Conservation (phyloP, 108 stramenopile species). For the Discostella pseudostelligera region DNA sequence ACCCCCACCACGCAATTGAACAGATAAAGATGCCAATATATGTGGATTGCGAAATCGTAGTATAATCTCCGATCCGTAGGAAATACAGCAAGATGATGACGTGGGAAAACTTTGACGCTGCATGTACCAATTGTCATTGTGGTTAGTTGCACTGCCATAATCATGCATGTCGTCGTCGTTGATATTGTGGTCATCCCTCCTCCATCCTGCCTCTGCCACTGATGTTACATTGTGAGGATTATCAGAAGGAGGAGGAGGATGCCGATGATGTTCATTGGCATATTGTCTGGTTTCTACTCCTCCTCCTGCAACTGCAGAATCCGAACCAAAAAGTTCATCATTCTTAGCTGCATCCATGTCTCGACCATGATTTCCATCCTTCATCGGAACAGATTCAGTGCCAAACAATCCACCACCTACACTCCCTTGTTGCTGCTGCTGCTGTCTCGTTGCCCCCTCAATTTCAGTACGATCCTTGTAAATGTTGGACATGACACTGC, state of each 20-base stretch:
- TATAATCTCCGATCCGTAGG: constrained; percentile 37
- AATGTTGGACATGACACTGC: constrained; percentile 21
- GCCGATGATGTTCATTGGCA: too few species aligned
- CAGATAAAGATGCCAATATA: constrained; percentile 30
- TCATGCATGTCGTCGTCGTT: constrained; percentile 1
- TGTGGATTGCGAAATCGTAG: constrained; percentile 23
- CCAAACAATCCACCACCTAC: background rate
- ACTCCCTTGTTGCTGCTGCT: background rate
- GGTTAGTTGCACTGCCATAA: background rate
- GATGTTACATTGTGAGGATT: background rate
- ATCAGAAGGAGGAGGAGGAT: too few species aligned
- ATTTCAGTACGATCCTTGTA: constrained; percentile 32
- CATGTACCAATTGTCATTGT: constrained; percentile 5
- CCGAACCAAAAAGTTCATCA: too few species aligned
- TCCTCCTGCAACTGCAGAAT: too few species aligned
- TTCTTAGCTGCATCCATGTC: too few species aligned
- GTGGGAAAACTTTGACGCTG: background rate
- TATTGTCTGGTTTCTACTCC: too few species aligned
- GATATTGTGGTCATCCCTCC: constrained; percentile 15
- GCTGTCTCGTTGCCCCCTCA: constrained; percentile 17
- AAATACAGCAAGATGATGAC: constrained; percentile 9
- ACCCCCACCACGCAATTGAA: constrained; percentile 6
- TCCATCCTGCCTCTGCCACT: background rate
- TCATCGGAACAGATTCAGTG: background rate
- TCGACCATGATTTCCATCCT: too few species aligned